phyloP scores from a whole-genome alignment of 176 grass and related monocot genomes.

The Tillandsia fasciculata region DNA sequence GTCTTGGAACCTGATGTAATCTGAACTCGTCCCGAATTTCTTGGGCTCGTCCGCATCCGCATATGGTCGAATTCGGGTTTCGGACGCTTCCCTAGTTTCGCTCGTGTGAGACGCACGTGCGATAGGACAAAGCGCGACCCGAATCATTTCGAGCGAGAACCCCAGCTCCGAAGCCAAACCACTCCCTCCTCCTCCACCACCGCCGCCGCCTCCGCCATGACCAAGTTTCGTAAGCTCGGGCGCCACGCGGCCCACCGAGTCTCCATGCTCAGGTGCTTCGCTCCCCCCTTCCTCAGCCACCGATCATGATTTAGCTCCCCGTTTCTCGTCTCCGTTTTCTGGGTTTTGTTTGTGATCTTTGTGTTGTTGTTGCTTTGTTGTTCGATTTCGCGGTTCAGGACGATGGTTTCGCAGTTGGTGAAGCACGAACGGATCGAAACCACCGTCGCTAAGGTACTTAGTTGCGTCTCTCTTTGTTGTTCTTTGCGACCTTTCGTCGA shows the following conservation, averaged over 20 bases:
- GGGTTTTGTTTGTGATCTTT: neutral
- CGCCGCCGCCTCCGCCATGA: slow-evolving; percentile 28
- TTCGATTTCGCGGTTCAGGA: slow-evolving; percentile 31
- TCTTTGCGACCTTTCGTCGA: slow-evolving; percentile 4
- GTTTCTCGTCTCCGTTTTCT: neutral
- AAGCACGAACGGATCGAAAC: slow-evolving; percentile 98
- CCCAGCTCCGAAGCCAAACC: neutral
- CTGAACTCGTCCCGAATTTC: too few species aligned
- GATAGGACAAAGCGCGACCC: neutral
- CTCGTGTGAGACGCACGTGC: neutral
- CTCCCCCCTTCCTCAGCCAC: neutral
- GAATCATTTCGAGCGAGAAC: neutral
- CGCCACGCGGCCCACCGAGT: slow-evolving; percentile 49
- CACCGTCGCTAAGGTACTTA: slow-evolving; percentile 63
- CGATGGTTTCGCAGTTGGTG: slow-evolving; percentile 95
- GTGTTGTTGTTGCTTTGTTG: neutral
- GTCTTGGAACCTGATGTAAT: too few species aligned
- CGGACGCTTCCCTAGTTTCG: neutral
- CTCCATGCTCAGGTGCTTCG: slow-evolving; percentile 54
- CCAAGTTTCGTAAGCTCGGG: slow-evolving; percentile 64
- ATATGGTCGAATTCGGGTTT: neutral
- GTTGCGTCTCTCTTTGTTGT: neutral
- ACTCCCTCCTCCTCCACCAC: slow-evolving; percentile 8
- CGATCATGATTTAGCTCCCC: neutral
- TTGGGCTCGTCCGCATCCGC: neutral